phyloP scores from a whole-genome alignment of 495 filamentous ascomycete species.

The Halenospora varia region DNA sequence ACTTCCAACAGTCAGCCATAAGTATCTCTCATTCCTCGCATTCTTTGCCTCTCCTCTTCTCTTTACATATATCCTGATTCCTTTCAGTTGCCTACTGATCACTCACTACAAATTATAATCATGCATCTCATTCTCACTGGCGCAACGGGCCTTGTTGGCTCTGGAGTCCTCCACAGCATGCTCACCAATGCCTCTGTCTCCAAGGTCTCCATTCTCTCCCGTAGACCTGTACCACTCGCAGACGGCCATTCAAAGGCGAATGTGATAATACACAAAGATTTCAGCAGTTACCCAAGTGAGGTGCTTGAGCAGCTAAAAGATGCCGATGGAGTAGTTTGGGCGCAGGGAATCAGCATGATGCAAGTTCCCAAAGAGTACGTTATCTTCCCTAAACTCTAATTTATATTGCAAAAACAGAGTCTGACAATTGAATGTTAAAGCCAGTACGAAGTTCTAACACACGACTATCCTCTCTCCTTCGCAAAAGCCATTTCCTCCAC shows the following conservation, averaged over 20 bases:
- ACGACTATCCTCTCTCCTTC: slow-evolving; percentile 57
- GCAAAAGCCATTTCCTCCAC: slow-evolving; percentile 54
- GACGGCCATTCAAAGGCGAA: slow-evolving; percentile 53
- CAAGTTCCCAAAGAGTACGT: slow-evolving; percentile 57
- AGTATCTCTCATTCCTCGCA: too few relatives aligned
- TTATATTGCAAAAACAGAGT: background rate
- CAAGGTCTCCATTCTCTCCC: slow-evolving; percentile 62
- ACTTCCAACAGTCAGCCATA: too few relatives aligned
- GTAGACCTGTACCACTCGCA: slow-evolving; percentile 60
- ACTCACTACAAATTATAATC: too few relatives aligned
- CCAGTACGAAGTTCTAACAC: slow-evolving; percentile 64
- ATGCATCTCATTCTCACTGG: slow-evolving; percentile 77
- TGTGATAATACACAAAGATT: slow-evolving; percentile 67
- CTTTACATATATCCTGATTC: too few relatives aligned
- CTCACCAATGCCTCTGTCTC: slow-evolving; percentile 50
- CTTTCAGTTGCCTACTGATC: background rate
- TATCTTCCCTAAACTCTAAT: background rate
- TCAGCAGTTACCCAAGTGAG: slow-evolving; percentile 46
- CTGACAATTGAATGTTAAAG: slow-evolving; percentile 31
- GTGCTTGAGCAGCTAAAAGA: slow-evolving; percentile 57
- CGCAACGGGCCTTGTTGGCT: slow-evolving; percentile 69
- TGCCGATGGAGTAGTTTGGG: slow-evolving; percentile 68
- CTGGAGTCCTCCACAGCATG: slow-evolving; percentile 59
- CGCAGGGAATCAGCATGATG: slow-evolving; percentile 56
- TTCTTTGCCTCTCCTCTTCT: background rate